Evolutionary conservation across 192 early-diverging fungal species (phyloP).

Genomic region (Kappamyces sp.): DNA sequence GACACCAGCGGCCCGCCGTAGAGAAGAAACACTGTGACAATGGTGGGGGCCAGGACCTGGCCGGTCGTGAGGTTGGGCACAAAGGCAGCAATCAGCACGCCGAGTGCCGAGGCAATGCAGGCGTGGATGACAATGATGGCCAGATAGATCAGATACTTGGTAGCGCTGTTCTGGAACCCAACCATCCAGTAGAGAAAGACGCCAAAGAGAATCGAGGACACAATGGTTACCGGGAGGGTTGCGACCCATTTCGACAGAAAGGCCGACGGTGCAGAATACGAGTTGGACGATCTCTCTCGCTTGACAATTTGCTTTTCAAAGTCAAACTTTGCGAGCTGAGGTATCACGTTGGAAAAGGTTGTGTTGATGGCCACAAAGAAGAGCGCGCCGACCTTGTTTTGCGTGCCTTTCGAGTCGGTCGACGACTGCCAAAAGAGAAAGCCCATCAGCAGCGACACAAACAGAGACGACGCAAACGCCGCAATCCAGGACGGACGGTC

Average conservation of each 20-base stretch:
- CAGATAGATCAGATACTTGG: conserved; percentile 18
- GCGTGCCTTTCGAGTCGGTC: conserved; percentile 43
- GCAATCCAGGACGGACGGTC: conserved; percentile 4
- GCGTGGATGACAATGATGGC: conserved; percentile 20
- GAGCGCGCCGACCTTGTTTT: conserved; percentile 52
- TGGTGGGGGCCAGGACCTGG: conserved; percentile 36
- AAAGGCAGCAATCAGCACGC: conserved; percentile 29
- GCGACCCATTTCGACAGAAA: conserved; percentile 57
- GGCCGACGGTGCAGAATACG: conserved; percentile 57
- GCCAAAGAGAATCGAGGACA: conserved; percentile 11
- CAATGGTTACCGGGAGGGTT: conserved; percentile 27
- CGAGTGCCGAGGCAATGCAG: conserved; percentile 25
- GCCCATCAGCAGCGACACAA: conserved; percentile 42
- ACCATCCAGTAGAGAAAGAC: conserved; percentile 20
- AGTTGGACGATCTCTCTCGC: conserved; percentile 57
- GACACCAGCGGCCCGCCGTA: conserved; percentile 41
- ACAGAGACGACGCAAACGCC: background rate
- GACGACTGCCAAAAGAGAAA: conserved; percentile 51
- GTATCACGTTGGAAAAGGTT: conserved; percentile 55
- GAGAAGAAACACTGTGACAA: conserved; percentile 39
- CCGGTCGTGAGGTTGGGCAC: conserved; percentile 36
- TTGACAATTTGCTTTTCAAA: conserved; percentile 50
- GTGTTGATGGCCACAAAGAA: conserved; percentile 57
- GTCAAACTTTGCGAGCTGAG: conserved; percentile 36
- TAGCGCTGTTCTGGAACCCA: conserved; percentile 9